These are phyloP conservation scores for Calendula officinalis DNA, from an alignment of 129 eudicot species.

Conservation along the genomic window DNA sequence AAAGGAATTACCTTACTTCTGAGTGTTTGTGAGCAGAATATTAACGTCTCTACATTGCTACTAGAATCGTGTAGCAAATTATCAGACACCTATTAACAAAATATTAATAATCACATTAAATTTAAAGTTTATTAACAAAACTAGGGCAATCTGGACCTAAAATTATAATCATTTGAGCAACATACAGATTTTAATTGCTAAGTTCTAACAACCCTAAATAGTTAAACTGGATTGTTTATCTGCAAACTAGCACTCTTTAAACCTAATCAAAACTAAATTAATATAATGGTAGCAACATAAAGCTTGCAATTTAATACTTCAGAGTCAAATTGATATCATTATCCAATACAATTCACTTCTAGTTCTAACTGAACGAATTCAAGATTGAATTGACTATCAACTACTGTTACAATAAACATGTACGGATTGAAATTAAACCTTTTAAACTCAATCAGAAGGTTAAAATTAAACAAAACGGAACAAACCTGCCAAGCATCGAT, in stretches of 20 bases:
- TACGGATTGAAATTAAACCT: not conserved
- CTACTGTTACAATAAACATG: not conserved
- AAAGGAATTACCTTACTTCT: conserved; percentile 77
- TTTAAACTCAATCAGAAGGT: not conserved
- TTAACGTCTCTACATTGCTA: conserved; percentile 84
- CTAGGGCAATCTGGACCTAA: conserved; percentile 22
- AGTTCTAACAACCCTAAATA: conserved; percentile 9
- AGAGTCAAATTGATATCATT: not conserved
- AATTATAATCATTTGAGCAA: not conserved
- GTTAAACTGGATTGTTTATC: not conserved
- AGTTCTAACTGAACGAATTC: not conserved
- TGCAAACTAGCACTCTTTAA: not conserved
- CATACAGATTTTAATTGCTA: conserved; percentile 3
- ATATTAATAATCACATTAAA: not conserved
- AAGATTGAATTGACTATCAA: not conserved
- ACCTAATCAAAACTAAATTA: conserved; percentile 3
- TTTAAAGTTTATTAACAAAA: not conserved
- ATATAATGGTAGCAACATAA: not conserved
- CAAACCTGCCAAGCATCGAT: conserved; percentile 99
- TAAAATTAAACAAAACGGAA: too few species aligned
- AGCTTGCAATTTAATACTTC: not conserved
- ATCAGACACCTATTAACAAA: conserved; percentile 70
- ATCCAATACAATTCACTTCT: not conserved
- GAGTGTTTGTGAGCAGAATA: conserved; percentile 96
- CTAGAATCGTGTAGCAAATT: conserved; percentile 89